A percentile compares a stretch with the other conserved stretches of the same genome.
Evolutionary conservation across 306 rosid genomes (phyloP).

Genomic region (Potentilla sterilis): DNA sequence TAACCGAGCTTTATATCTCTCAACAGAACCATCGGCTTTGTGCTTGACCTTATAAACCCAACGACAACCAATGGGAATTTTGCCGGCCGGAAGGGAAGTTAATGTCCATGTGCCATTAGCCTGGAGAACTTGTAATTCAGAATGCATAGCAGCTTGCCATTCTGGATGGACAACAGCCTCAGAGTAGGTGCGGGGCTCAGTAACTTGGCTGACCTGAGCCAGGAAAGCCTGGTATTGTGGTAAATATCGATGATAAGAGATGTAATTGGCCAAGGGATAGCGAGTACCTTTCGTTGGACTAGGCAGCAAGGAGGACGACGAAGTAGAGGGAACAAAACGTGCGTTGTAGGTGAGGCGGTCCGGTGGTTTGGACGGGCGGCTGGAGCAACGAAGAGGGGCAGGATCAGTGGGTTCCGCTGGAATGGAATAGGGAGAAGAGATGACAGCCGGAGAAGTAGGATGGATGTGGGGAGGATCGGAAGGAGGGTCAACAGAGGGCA

Average conservation of each 20-base stretch:
- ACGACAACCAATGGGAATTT: background rate
- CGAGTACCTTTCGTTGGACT: background rate
- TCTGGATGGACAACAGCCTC: background rate
- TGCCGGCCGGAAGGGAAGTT: background rate
- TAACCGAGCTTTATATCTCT: background rate
- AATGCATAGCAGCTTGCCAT: background rate
- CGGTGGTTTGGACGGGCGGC: rapidly evolving
- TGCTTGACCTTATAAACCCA: background rate
- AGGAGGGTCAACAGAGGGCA: no score
- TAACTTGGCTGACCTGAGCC: background rate
- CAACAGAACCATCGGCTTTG: background rate
- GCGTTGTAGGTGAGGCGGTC: background rate
- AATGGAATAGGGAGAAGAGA: no score
- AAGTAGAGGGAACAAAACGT: no score
- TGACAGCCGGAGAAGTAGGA: no score
- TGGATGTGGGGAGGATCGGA: no score
- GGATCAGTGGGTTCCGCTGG: background rate
- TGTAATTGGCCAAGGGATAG: background rate
- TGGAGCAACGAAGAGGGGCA: background rate
- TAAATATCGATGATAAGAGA: background rate
- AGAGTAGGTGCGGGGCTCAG: background rate
- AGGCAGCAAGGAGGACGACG: background rate
- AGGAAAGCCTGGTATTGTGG: background rate
- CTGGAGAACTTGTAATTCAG: background rate
- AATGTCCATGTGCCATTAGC: background rate